These are phyloP conservation scores for Amanita phalloides DNA, from an alignment of 768 basidiomycete genomes.

Conservation along the genomic window DNA sequence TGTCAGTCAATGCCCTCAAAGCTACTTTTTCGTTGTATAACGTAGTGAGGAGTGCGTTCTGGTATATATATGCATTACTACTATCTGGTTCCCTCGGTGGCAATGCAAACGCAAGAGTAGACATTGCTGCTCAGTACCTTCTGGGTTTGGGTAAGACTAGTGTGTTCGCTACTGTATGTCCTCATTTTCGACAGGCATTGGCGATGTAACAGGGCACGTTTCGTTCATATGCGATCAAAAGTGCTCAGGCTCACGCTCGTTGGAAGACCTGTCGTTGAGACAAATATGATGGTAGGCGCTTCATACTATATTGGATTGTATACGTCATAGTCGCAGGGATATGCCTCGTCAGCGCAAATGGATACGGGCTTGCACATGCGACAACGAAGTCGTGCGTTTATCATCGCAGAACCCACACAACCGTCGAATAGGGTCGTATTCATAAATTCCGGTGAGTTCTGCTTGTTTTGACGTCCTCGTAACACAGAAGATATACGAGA, in stretches of 20 bases:
- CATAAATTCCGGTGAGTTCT: conserved; percentile 55
- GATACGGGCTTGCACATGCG: conserved; percentile 75
- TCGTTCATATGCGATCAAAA: conserved; percentile 3
- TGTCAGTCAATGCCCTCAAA: conserved; percentile 28
- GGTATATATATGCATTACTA: conserved; percentile 35
- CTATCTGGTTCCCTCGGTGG: conserved; percentile 17
- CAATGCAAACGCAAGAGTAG: conserved; percentile 16
- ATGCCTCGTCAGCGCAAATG: conserved; percentile 52
- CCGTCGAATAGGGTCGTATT: conserved; percentile 57
- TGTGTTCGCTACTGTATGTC: not conserved
- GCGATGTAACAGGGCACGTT: conserved; percentile 62
- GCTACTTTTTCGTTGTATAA: conserved; percentile 24
- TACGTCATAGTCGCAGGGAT: conserved; percentile 36
- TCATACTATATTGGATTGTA: not conserved
- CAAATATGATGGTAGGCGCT: conserved; percentile 63
- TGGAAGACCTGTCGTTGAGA: conserved; percentile 63
- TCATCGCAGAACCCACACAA: conserved; percentile 50
- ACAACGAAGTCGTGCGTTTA: conserved; percentile 67
- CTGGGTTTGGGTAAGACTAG: conserved; percentile 43
- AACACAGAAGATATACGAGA: conserved; percentile 17
- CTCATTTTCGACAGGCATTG: conserved; percentile 35
- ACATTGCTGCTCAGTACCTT: conserved; percentile 35
- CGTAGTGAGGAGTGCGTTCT: conserved; percentile 25
- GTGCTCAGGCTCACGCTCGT: conserved; percentile 6
- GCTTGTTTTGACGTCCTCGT: not conserved